Evolutionary conservation across 2,329 filamentous ascomycete genomes (phyloP).

Genomic region (Beauveria pseudobassiana): DNA sequence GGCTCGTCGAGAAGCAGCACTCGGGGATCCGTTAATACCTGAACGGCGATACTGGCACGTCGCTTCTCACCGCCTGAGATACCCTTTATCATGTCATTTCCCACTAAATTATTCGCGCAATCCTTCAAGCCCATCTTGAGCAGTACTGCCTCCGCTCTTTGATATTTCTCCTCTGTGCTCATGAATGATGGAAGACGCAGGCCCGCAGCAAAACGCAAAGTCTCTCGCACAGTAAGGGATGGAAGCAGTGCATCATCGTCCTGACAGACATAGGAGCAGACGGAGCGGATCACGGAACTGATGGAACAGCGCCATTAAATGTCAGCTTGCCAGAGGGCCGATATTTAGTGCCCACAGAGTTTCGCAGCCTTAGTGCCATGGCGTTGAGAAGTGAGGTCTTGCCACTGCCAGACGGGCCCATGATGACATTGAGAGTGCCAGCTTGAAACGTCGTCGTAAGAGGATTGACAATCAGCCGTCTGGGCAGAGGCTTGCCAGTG

Average conservation of each 20-base stretch:
- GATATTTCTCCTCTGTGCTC: conserved; percentile 58
- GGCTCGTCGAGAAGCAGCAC: conserved; percentile 70
- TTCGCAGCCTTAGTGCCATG: conserved; percentile 61
- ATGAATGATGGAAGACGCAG: conserved; percentile 64
- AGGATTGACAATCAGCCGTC: conserved; percentile 57
- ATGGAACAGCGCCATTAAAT: conserved; percentile 64
- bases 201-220: conserved; percentile 62
- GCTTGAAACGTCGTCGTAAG: conserved; percentile 60
- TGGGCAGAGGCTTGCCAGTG: conserved; percentile 42
- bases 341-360: conserved; percentile 55
- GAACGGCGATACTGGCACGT: conserved; percentile 68
- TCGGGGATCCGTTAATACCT: conserved; percentile 67
- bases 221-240: conserved; percentile 69
- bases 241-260: conserved; percentile 70
- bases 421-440: conserved; percentile 65
- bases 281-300: conserved; percentile 59
- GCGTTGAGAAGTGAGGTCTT: conserved; percentile 70
- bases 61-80: conserved; percentile 76
- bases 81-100: conserved; percentile 65
- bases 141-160: conserved; percentile 62
- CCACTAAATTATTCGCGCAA: conserved; percentile 67
- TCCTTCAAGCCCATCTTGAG: conserved; percentile 72
- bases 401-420: conserved; percentile 71
- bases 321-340: conserved; percentile 52
- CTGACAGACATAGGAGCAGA: conserved; percentile 71